Evolutionary conservation across 2,329 filamentous ascomycete genomes (phyloP).

Genomic region (Rhexocercosporidium sp.): DNA sequence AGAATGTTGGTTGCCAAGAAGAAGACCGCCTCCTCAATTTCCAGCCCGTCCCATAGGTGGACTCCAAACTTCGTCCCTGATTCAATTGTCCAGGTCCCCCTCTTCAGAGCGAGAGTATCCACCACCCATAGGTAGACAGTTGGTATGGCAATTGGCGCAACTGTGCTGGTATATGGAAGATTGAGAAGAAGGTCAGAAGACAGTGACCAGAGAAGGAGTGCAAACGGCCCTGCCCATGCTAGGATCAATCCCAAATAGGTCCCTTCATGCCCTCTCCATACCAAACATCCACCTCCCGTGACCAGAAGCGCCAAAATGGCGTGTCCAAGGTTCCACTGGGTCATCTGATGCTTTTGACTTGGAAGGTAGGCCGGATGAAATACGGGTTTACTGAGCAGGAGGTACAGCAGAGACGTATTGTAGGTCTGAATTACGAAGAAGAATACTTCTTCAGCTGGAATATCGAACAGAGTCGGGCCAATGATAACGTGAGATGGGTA

Average conservation of each 20-base stretch:
- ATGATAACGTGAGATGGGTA: conserved; percentile 70
- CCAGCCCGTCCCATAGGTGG: conserved; percentile 67
- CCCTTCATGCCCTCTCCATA: conserved; percentile 52
- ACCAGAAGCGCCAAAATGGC: conserved; percentile 51
- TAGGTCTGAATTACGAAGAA: conserved; percentile 82
- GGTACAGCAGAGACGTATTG: conserved; percentile 71
- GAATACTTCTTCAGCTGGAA: conserved; percentile 75
- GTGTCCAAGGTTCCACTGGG: conserved; percentile 54
- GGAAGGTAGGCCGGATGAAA: conserved; percentile 61
- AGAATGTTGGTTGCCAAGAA: conserved; percentile 73
- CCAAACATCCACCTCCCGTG: conserved; percentile 50
- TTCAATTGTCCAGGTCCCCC: conserved; percentile 76
- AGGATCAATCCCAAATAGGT: conserved; percentile 75
- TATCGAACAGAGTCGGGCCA: conserved; percentile 65
- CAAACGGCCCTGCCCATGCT: conserved; percentile 70
- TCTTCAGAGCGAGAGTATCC: conserved; percentile 68
- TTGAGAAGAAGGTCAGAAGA: conserved; percentile 67
- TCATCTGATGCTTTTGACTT: conserved; percentile 29
- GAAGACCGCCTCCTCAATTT: conserved; percentile 77
- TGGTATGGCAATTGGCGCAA: conserved; percentile 64
- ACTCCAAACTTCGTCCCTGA: conserved; percentile 68
- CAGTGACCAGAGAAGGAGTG: conserved; percentile 66
- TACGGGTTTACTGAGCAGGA: conserved; percentile 66
- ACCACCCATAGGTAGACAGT: conserved; percentile 76
- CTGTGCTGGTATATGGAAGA: conserved; percentile 62